Percentiles rank a stretch among this genome's conserved stretches.
phyloP scores from a whole-genome alignment of 2,329 filamentous ascomycete species.

The Dothiorella sarmentorum region DNA sequence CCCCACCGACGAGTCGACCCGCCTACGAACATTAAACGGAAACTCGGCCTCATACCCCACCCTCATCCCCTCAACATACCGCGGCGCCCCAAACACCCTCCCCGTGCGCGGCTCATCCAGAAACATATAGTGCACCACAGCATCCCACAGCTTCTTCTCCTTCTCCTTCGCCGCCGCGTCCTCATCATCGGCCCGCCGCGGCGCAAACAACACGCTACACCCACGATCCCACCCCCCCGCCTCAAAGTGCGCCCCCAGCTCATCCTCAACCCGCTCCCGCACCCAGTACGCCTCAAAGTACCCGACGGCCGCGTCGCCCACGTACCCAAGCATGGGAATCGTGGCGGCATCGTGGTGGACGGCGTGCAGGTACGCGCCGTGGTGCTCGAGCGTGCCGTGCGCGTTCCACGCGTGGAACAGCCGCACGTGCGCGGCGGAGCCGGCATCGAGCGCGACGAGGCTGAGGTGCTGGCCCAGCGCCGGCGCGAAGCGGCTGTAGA shows the following conservation, averaged over 20 bases:
- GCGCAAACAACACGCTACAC: constrained; percentile 60
- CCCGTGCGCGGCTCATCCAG: constrained; percentile 56
- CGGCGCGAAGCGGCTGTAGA: constrained; percentile 77
- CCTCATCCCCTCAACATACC: constrained; percentile 65
- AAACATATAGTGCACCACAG: constrained; percentile 58
- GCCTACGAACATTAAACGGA: constrained; percentile 68
- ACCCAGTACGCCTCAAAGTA: constrained; percentile 83
- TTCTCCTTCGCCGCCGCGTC: constrained; percentile 49
- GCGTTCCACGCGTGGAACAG: constrained; percentile 77
- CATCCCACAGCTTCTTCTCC: constrained; percentile 56
- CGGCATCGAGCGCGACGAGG: constrained; percentile 67
- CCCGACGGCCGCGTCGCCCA: constrained; percentile 67
- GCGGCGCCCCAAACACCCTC: constrained; percentile 64
- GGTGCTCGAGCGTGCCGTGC: constrained; percentile 70
- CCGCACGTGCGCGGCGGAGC: constrained; percentile 59
- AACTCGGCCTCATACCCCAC: constrained; percentile 71
- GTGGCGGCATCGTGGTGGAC: constrained; percentile 70
- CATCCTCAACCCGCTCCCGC: constrained; percentile 52
- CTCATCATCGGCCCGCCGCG: too few species aligned
- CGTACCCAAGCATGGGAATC: constrained; percentile 65
- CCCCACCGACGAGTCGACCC: constrained; percentile 67
- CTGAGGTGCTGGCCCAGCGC: constrained; percentile 73
- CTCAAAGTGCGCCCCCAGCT: constrained; percentile 57
- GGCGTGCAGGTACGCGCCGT: constrained; percentile 65
- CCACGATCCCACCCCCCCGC: constrained; percentile 57